Percentiles rank a stretch among this genome's conserved stretches.
Conservation (phyloP, 352 stramenopile species). For the Phytophthora vignae region DNA sequence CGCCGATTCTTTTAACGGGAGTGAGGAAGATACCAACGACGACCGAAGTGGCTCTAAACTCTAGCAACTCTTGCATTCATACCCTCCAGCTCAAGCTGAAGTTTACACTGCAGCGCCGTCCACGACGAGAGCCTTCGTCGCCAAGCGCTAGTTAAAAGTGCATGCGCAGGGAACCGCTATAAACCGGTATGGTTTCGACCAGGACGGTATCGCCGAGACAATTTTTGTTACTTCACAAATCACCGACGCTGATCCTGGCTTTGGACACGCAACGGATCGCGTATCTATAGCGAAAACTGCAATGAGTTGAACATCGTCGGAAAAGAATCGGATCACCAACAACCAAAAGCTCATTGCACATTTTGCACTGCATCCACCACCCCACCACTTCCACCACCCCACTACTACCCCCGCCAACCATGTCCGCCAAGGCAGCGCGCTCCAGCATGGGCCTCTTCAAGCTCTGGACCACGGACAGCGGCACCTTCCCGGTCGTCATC, state of each 20-base stretch:
- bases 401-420: slow-evolving; percentile 11
- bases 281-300: slow-evolving; percentile 12
- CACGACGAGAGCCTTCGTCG: neutral
- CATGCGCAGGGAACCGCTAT: neutral
- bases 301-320: slow-evolving; percentile 1
- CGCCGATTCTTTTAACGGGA: slow-evolving; percentile 1
- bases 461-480: slow-evolving; percentile 58
- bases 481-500: slow-evolving; percentile 57
- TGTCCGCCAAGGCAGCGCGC: slow-evolving; percentile 39
- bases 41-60: neutral
- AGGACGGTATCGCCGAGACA: neutral
- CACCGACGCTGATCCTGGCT: neutral
- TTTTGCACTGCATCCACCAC: slow-evolving; percentile 7
- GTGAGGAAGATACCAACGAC: neutral
- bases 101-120: neutral
- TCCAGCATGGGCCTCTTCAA: slow-evolving; percentile 49
- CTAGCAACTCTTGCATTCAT: neutral
- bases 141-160: neutral
- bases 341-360: slow-evolving; percentile 13
- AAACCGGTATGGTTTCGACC: neutral
- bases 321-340: neutral
- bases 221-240: slow-evolving; percentile 19
- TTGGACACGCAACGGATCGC: slow-evolving; percentile 13
- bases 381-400: neutral
- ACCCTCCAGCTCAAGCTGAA: neutral